Base-by-base conservation (phyloP, 1,284 basidiomycete genomes). In the Irpex rosettiformis region DNA sequence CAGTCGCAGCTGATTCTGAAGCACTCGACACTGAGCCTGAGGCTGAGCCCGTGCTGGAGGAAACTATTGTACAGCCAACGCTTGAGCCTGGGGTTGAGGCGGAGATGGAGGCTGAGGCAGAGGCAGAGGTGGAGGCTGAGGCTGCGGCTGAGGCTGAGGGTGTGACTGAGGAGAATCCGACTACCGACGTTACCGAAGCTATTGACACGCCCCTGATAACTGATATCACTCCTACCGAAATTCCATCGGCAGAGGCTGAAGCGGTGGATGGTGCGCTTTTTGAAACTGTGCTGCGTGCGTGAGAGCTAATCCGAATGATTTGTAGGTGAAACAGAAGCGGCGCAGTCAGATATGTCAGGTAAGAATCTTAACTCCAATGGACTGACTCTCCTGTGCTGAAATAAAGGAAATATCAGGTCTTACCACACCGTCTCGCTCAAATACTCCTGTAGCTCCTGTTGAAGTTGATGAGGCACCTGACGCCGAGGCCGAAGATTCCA, bases 31-130 rank as follows among this genome's bases (percentile, higher is more conserved):
- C 33, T 25, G 52, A 57, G 27, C n/a, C 25, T 27, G 24, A 52
- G 33, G n/a, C 33, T 10, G 48, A 57, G 25, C 24, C 45, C 3
- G 51, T 56, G 16, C 25, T 13, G 55, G 55, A 56, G n/a, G n/a
- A n/a, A n/a, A n/a, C n/a, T n/a, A n/a, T n/a, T n/a, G n/a, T n/a
- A n/a, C n/a, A n/a, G n/a, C n/a, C n/a, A n/a, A n/a, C n/a, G n/a
- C n/a, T n/a, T n/a, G n/a, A n/a, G n/a, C n/a, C n/a, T n/a, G n/a
- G n/a, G n/a, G n/a, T n/a, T n/a, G n/a, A n/a, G n/a, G n/a, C n/a
- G n/a, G n/a, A n/a, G n/a, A n/a, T n/a, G n/a, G n/a, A n/a, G n/a
- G n/a, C n/a, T n/a, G n/a, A n/a, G n/a, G n/a, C n/a, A n/a, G n/a
- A n/a, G n/a, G n/a, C n/a, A n/a, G n/a, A n/a, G n/a, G n/a, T n/a